Evolutionary conservation across 2,329 filamentous ascomycete genomes (phyloP).

Genomic region (Remersonia thermophila): DNA sequence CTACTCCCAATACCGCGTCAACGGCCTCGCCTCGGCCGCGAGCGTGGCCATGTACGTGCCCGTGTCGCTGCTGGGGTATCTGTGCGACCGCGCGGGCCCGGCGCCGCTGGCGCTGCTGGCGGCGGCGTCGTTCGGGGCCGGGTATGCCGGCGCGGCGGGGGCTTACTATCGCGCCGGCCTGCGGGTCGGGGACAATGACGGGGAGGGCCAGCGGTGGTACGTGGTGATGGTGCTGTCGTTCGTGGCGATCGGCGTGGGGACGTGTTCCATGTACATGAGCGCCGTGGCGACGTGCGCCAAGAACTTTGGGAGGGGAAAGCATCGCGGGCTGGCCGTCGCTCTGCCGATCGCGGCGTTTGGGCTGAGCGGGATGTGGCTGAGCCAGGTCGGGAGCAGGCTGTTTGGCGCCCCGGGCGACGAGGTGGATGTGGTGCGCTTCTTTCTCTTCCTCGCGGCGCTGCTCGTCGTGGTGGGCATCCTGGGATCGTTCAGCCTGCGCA

Average conservation of each 20-base stretch:
- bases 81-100: slow-evolving; percentile 82
- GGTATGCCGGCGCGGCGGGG: slow-evolving; percentile 73
- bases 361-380: slow-evolving; percentile 90
- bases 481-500: slow-evolving; percentile 60
- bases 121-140: slow-evolving; percentile 60
- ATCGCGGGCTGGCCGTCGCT: slow-evolving; percentile 79
- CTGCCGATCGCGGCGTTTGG: slow-evolving; percentile 88
- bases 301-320: slow-evolving; percentile 84
- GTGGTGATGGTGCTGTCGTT: slow-evolving; percentile 78
- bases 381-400: slow-evolving; percentile 69
- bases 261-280: slow-evolving; percentile 77
- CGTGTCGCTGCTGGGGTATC: slow-evolving; percentile 78
- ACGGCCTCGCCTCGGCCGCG: slow-evolving; percentile 62
- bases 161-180: slow-evolving; percentile 46
- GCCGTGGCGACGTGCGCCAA: slow-evolving; percentile 94
- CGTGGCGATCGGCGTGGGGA: slow-evolving; percentile 68
- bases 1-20: slow-evolving; percentile 88
- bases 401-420: slow-evolving; percentile 56
- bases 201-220: slow-evolving; percentile 42
- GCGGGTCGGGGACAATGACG: slow-evolving; percentile 29
- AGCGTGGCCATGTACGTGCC: slow-evolving; percentile 84
- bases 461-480: slow-evolving; percentile 58
- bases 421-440: slow-evolving; percentile 71
- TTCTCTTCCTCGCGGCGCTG: slow-evolving; percentile 69
- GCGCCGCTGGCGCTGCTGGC: slow-evolving; percentile 63